These are phyloP conservation scores for Aspergillus brunneoviolaceus DNA, from an alignment of 2,329 filamentous ascomycete species.

Conservation along the genomic window DNA sequence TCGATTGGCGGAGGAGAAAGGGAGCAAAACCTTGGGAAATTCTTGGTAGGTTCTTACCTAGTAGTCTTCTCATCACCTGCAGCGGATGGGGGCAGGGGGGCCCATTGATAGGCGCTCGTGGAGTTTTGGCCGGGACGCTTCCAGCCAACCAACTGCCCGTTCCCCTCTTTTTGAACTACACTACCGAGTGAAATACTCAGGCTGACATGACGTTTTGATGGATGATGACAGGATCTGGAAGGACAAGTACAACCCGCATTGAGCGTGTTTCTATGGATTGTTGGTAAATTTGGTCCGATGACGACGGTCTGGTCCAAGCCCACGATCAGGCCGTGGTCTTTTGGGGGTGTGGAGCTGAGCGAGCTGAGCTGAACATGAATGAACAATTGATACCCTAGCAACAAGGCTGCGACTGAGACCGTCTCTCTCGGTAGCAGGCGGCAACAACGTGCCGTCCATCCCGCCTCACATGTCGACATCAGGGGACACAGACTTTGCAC, in stretches of 20 bases:
- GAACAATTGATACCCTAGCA: too few relatives aligned
- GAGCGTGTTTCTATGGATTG: conserved; percentile 10
- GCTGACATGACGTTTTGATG: conserved; percentile 20
- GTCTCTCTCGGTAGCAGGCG: too few relatives aligned
- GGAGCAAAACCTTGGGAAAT: conserved; percentile 88
- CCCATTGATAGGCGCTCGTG: conserved; percentile 24
- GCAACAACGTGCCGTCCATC: too few relatives aligned
- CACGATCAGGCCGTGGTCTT: too few relatives aligned
- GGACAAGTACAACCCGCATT: conserved; percentile 75
- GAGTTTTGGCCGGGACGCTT: conserved; percentile 14
- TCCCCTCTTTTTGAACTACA: background rate
- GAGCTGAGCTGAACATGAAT: too few relatives aligned
- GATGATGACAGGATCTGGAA: conserved; percentile 83
- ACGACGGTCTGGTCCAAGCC: too few relatives aligned
- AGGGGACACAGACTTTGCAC: too few relatives aligned
- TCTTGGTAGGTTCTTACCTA: conserved; percentile 71
- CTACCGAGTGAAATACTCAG: conserved; percentile 3
- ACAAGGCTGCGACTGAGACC: too few relatives aligned
- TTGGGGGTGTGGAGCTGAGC: too few relatives aligned
- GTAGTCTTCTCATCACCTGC: conserved; percentile 8
- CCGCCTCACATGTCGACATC: too few relatives aligned
- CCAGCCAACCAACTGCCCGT: conserved; percentile 21
- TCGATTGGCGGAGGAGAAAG: conserved; percentile 82
- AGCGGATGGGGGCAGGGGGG: background rate
- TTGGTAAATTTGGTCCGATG: background rate